Conservation (phyloP, 352 stramenopile genomes). For the Phytophthora hibernalis region DNA sequence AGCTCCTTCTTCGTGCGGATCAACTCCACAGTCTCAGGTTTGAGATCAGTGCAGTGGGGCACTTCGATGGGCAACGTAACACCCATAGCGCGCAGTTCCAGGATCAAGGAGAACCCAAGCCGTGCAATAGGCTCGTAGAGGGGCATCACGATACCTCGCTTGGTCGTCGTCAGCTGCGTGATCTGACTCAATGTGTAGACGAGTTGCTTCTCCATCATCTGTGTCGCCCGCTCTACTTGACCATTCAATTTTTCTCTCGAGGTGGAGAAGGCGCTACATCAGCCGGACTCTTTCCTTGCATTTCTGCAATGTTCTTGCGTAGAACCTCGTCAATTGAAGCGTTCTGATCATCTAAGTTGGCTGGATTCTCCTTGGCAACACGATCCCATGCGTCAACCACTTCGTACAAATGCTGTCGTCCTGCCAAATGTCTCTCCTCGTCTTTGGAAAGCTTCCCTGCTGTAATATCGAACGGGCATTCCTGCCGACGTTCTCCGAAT, state of each 20-base stretch:
- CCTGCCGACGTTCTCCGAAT: slow-evolving; percentile 37
- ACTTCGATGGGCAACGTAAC: slow-evolving; percentile 59
- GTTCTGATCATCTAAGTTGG: slow-evolving; percentile 36
- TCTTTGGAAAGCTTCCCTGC: slow-evolving; percentile 35
- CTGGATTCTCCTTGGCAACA: slow-evolving; percentile 30
- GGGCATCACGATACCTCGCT: slow-evolving; percentile 64
- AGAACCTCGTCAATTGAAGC: slow-evolving; percentile 33
- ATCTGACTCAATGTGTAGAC: slow-evolving; percentile 47
- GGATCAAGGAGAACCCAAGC: slow-evolving; percentile 57
- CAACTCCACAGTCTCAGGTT: slow-evolving; percentile 38
- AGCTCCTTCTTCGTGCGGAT: slow-evolving; percentile 41
- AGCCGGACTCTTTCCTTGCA: slow-evolving; percentile 20
- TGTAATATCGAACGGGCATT: slow-evolving; percentile 47
- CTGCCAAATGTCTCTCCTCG: slow-evolving; percentile 39
- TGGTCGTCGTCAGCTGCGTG: slow-evolving; percentile 26
- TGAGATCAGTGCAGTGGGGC: slow-evolving; percentile 62
- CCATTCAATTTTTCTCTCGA: slow-evolving; percentile 23
- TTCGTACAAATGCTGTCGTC: slow-evolving; percentile 46
- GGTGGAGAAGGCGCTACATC: slow-evolving; percentile 20
- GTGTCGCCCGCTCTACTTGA: slow-evolving; percentile 18
- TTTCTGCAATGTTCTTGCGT: slow-evolving; percentile 26
- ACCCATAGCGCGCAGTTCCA: slow-evolving; percentile 51
- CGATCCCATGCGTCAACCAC: slow-evolving; percentile 37
- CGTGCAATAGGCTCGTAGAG: slow-evolving; percentile 51
- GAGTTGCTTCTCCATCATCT: slow-evolving; percentile 44